These are phyloP conservation scores for Wickerhamomyces tratensis DNA, from an alignment of 805 yeast genomes.

Conservation along the genomic window DNA sequence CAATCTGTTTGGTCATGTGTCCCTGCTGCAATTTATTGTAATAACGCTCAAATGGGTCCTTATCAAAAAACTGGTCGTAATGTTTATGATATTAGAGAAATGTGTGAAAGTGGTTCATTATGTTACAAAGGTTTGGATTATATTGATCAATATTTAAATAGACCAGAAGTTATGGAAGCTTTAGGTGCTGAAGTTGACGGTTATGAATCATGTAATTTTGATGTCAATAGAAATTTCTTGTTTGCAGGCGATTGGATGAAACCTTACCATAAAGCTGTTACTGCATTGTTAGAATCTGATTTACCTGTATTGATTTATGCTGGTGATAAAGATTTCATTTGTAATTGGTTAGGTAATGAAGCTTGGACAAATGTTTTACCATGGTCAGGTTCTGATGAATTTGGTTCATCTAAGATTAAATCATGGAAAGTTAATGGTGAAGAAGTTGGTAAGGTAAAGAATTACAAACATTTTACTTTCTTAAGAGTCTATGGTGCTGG, in stretches of 20 bases:
- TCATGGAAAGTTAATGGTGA: conserved; percentile 40
- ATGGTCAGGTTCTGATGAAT: conserved; percentile 51
- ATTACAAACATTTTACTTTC: conserved; percentile 64
- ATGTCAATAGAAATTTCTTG: conserved; percentile 69
- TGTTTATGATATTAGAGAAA: conserved; percentile 79
- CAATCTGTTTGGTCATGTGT: conserved; percentile 78
- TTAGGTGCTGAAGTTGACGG: conserved; percentile 85
- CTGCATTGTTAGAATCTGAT: conserved; percentile 58
- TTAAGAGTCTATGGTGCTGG: conserved; percentile 85
- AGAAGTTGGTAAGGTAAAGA: conserved; percentile 60
- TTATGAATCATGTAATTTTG: conserved; percentile 69
- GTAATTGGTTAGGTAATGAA: conserved; percentile 93
- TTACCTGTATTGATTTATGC: conserved; percentile 86
- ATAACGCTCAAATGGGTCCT: conserved; percentile 73
- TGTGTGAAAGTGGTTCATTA: conserved; percentile 60
- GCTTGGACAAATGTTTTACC: conserved; percentile 76
- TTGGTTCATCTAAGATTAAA: conserved; percentile 32
- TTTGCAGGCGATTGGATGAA: conserved; percentile 89
- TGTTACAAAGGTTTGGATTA: conserved; percentile 77
- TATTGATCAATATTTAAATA: conserved; percentile 72
- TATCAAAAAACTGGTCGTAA: conserved; percentile 81
- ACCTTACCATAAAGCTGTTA: conserved; percentile 74
- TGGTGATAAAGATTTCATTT: conserved; percentile 93
- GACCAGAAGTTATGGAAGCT: conserved; percentile 64
- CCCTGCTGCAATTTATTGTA: conserved; percentile 88